Conservation (phyloP, 177 flowering plant species). For the Tripterygium wilfordii region DNA sequence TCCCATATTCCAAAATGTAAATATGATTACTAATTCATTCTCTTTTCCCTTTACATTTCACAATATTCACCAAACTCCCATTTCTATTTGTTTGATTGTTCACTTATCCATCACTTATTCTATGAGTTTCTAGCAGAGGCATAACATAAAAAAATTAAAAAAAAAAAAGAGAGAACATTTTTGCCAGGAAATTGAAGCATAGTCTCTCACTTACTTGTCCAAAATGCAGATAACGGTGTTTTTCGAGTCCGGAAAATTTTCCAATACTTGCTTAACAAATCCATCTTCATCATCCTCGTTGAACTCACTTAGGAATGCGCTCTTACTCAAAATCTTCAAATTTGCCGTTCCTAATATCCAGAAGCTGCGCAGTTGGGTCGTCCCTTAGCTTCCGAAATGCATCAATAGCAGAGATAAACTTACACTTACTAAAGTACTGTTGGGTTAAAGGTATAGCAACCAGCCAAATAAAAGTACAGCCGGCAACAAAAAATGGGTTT, state of each 20-base stretch:
- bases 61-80: too few relatives aligned
- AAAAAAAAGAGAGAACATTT: too few relatives aligned
- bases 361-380: constrained; percentile 51
- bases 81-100: too few relatives aligned
- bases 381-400: constrained; percentile 69
- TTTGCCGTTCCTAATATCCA: constrained; percentile 77
- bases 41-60: too few relatives aligned
- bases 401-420: constrained; percentile 53
- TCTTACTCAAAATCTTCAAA: constrained; percentile 57
- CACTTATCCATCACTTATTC: too few relatives aligned
- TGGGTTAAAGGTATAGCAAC: constrained; percentile 63
- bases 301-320: constrained; percentile 40
- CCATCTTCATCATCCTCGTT: constrained; percentile 51
- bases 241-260: constrained; percentile 45
- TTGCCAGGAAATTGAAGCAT: too few relatives aligned
- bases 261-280: constrained; percentile 60
- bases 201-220: constrained; percentile 92
- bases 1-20: too few relatives aligned
- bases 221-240: constrained; percentile 57
- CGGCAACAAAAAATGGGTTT: constrained; percentile 79
- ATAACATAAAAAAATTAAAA: too few relatives aligned
- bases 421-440: constrained; percentile 59
- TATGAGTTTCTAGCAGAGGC: too few relatives aligned
- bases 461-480: constrained; percentile 76
- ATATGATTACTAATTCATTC: too few relatives aligned